Conservation (phyloP, 2,329 filamentous ascomycete genomes). For the Corynespora cassiicola region DNA sequence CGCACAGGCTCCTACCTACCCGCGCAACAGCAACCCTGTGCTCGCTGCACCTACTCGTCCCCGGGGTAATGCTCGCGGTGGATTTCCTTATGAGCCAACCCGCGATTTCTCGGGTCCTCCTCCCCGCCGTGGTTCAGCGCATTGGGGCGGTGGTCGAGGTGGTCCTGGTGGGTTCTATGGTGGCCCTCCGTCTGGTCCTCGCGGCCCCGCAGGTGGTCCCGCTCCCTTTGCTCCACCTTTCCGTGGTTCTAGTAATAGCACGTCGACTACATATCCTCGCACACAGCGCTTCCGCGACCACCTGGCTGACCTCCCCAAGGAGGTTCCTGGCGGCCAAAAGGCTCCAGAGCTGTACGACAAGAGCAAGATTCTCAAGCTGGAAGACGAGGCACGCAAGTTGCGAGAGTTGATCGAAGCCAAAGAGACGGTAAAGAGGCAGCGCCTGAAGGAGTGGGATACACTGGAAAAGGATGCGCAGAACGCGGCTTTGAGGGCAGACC, state of each 20-base stretch:
- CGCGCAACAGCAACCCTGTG: slow-evolving; percentile 42
- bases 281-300: slow-evolving; percentile 54
- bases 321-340: slow-evolving; percentile 53
- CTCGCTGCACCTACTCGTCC: slow-evolving; percentile 49
- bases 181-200: slow-evolving; percentile 42
- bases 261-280: slow-evolving; percentile 54
- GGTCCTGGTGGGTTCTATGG: slow-evolving; percentile 31
- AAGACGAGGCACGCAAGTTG: slow-evolving; percentile 55
- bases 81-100: slow-evolving; percentile 46
- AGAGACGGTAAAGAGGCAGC: slow-evolving; percentile 51
- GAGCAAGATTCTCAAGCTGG: slow-evolving; percentile 52
- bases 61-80: slow-evolving; percentile 48
- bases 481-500: slow-evolving; percentile 52
- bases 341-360: slow-evolving; percentile 51
- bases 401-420: slow-evolving; percentile 54
- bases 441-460: slow-evolving; percentile 54
- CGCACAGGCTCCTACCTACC: slow-evolving; percentile 37
- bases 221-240: slow-evolving; percentile 43
- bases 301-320: slow-evolving; percentile 51
- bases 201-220: slow-evolving; percentile 33
- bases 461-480: slow-evolving; percentile 52
- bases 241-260: slow-evolving; percentile 50
- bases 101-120: slow-evolving; percentile 41
- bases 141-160: slow-evolving; percentile 38
- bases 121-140: slow-evolving; percentile 40